Evolutionary conservation across 129 eudicot species (phyloP).

Genomic region (Tanacetum coccineum): DNA sequence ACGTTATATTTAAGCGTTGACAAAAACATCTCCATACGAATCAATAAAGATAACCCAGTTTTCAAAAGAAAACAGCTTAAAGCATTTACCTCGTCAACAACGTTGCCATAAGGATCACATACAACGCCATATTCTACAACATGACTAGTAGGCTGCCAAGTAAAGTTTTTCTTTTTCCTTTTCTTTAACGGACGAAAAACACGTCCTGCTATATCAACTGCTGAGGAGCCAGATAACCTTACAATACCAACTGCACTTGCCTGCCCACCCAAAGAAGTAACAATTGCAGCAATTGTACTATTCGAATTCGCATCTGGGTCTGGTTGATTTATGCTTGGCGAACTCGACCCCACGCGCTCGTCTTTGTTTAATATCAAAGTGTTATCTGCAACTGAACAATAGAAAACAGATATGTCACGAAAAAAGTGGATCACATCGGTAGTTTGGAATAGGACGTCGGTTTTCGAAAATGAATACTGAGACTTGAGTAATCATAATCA

Average conservation of each 20-base stretch:
- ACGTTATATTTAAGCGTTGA: background rate
- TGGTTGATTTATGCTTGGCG: slow-evolving; percentile 13
- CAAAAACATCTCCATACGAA: background rate
- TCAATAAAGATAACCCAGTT: no score
- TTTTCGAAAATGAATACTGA: background rate
- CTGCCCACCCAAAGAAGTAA: slow-evolving; percentile 87
- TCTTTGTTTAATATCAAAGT: slow-evolving; percentile 49
- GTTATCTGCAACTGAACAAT: slow-evolving; percentile 30
- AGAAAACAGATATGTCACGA: background rate
- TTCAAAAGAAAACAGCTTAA: background rate
- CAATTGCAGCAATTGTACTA: slow-evolving; percentile 95
- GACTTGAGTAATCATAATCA: background rate
- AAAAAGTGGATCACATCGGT: background rate
- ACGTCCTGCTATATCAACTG: slow-evolving; percentile 56
- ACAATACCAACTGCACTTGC: slow-evolving; percentile 96
- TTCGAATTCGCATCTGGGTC: slow-evolving; percentile 42
- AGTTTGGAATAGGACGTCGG: background rate
- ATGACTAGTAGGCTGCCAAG: slow-evolving; percentile 86
- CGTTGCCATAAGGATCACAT: slow-evolving; percentile 52
- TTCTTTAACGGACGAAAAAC: slow-evolving; percentile 54
- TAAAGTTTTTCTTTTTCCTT: slow-evolving; percentile 35
- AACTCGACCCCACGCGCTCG: slow-evolving; percentile 49
- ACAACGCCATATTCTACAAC: slow-evolving; percentile 90
- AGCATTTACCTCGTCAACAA: slow-evolving; percentile 75
- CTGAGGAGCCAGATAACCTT: slow-evolving; percentile 77